Evolutionary conservation across 2,329 filamentous ascomycete genomes (phyloP).

Genomic region (Huntiella abstrusa): DNA sequence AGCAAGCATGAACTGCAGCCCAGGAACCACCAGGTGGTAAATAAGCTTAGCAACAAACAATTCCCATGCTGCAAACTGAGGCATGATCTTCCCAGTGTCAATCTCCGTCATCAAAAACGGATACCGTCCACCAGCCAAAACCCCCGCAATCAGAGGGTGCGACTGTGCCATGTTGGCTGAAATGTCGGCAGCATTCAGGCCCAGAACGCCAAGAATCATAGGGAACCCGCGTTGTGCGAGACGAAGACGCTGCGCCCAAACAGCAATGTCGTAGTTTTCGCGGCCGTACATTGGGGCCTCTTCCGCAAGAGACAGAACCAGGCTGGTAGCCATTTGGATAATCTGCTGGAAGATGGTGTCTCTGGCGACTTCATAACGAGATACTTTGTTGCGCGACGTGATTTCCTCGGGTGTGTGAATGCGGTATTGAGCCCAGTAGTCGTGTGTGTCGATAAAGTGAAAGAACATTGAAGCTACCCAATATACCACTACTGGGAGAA

Average conservation of each 20-base stretch:
- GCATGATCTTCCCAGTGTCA: constrained; percentile 34
- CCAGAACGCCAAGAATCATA: constrained; percentile 46
- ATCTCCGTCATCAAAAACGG: constrained; percentile 45
- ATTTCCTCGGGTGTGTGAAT: constrained; percentile 91
- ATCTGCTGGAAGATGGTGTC: constrained; percentile 86
- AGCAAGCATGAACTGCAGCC: constrained; percentile 56
- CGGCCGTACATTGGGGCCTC: constrained; percentile 54
- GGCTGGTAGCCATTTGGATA: constrained; percentile 60
- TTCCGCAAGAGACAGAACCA: constrained; percentile 52
- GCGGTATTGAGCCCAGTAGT: constrained; percentile 78
- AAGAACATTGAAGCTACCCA: constrained; percentile 76
- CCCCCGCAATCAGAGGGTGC: constrained; percentile 57
- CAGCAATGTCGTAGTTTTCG: constrained; percentile 69
- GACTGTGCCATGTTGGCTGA: constrained; percentile 55
- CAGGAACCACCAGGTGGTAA: constrained; percentile 63
- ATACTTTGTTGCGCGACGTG: constrained; percentile 66
- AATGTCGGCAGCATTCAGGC: constrained; percentile 56
- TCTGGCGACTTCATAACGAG: constrained; percentile 66
- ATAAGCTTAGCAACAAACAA: constrained; percentile 51
- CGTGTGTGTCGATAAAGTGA: constrained; percentile 68
- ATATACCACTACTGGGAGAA: constrained; percentile 67
- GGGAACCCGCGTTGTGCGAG: constrained; percentile 65
- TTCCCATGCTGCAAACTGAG: constrained; percentile 74
- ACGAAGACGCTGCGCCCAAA: constrained; percentile 73
- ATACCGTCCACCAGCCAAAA: constrained; percentile 64